Evolutionary conservation across 345 rosid species (phyloP).

Genomic region (Populus simonii): DNA sequence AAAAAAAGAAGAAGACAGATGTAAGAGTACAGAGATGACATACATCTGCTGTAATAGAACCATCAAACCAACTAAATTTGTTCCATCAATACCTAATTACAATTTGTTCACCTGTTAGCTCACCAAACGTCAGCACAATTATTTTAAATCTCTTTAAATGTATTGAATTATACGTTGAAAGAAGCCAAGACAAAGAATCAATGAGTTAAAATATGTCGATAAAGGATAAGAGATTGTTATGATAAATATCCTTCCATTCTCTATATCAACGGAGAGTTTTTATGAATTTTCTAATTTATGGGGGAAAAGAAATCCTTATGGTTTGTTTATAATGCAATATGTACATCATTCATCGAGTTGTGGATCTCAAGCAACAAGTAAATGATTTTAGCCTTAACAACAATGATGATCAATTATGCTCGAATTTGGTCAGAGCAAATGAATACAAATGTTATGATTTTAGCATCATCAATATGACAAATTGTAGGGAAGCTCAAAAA

Average conservation of each 20-base stretch:
- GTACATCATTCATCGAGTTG: background rate
- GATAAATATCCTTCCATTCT: no score
- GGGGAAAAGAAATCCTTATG: no score
- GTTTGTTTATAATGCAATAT: background rate
- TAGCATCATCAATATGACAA: background rate
- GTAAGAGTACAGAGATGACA: background rate
- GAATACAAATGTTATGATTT: background rate
- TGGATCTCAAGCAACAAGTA: background rate
- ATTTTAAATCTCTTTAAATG: background rate
- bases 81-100: slow-evolving; percentile 4
- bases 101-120: slow-evolving; percentile 12
- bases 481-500: background rate
- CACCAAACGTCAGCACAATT: slow-evolving; percentile 16
- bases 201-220: background rate
- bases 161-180: background rate
- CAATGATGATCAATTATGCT: background rate
- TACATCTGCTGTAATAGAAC: background rate
- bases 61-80: slow-evolving; percentile 15
- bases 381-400: background rate
- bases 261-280: no score
- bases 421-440: background rate
- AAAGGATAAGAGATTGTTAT: background rate
- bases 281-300: background rate
- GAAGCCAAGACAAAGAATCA: background rate
- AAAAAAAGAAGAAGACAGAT: background rate